Evolutionary conservation across 768 basidiomycete species (phyloP), one percentile per base, ranked within the genome.

Genomic region (Boletus rufocinnamomeus): DNA sequence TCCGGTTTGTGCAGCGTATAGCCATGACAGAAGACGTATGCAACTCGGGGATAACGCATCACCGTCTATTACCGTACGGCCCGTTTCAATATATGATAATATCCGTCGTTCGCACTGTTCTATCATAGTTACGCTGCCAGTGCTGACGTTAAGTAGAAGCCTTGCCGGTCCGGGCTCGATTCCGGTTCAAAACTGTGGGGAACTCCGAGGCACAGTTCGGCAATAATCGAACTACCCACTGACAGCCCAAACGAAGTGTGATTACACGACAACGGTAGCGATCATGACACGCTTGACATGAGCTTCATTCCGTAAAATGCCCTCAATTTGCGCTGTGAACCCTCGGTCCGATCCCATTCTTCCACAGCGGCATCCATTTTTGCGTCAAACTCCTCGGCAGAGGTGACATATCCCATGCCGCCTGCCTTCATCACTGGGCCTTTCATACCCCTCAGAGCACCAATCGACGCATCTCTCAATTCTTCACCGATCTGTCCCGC

Each of bases 341-440:
- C 60, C 27, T n/a, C 32, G 4, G 37, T 61, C 17, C 11, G 16
- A 44, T 53, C 41, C 69, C 67, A 70, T 53, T 71, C 69, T 38
- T 66, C 56, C 21, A 59, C 55, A 40, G 68, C 41, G 9, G 25
- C 57, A 35, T 64, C 63, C 28, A 68, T n/a, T 17, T 61, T 49
- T 5, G 6, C 6, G 38, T 70, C 69, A 49, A 63, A 63, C 43
- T 68, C 67, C 6, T 60, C 59, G 13, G 56, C 56, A 2, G 65
- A 56, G 3, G 44, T 27, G 30, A 62, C 65, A 41, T 56, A 63
- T 9, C 63, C 65, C 50, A 71, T 51, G 2, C 66, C 63, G 1
- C 69, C 69, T 17, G 65, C 59, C 44, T 63, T 66, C 51, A 70
- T 57, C 23, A 68, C 57, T 0, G 67, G 56, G 0, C 53, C 65